Evolutionary conservation across 306 rosid species (phyloP).

Genomic region (Acacia crassicarpa): DNA sequence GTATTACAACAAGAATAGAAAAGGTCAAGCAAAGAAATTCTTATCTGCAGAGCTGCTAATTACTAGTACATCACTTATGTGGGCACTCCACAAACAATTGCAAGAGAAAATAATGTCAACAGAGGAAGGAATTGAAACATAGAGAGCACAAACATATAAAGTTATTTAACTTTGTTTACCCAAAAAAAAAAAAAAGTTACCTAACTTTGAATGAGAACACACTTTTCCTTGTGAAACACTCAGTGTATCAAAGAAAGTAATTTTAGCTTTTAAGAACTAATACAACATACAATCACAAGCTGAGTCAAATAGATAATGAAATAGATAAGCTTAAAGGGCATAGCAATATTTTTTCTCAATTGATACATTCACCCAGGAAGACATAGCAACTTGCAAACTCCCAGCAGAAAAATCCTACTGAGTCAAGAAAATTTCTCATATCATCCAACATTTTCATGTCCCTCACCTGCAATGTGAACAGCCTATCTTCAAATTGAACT

Average conservation of each 20-base stretch:
- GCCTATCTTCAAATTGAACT: constrained; percentile 96
- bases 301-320: not conserved
- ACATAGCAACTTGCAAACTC: not conserved
- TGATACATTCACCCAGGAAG: not conserved
- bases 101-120: not conserved
- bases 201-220: not conserved
- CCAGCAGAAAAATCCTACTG: not conserved
- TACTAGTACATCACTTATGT: not conserved
- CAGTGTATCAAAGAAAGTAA: not conserved
- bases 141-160: not conserved
- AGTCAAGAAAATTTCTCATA: not conserved
- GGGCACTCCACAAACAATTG: not conserved
- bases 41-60: not conserved
- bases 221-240: not conserved
- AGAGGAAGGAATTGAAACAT: not conserved
- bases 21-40: constrained; percentile 9
- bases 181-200: no score
- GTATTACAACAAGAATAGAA: not conserved
- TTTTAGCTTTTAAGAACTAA: not conserved
- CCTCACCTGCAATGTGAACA: constrained; percentile 96
- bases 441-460: not conserved
- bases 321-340: not conserved
- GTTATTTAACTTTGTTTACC: not conserved
- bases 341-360: not conserved
- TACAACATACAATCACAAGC: not conserved